Evolutionary conservation across 306 rosid species (phyloP).

Genomic region (Senna siamea): DNA sequence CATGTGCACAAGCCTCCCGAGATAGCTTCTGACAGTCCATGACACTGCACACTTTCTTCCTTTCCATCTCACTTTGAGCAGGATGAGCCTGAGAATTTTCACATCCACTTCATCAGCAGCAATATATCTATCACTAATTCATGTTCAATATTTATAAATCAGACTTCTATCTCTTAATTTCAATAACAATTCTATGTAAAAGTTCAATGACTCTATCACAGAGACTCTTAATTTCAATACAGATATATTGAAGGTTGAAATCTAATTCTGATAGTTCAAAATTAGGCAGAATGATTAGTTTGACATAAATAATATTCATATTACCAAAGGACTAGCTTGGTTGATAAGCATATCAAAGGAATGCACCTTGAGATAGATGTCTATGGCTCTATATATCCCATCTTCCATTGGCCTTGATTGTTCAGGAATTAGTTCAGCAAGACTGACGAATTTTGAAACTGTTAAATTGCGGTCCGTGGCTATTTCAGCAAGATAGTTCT

Average conservation of each 20-base stretch:
- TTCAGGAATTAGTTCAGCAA: constrained; percentile 86
- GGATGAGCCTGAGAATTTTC: constrained; percentile 84
- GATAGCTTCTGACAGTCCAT: constrained; percentile 97
- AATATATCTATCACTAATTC: not conserved
- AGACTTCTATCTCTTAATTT: constrained; percentile 4
- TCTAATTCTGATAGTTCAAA: not conserved
- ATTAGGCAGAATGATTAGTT: not conserved
- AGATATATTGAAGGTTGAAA: not conserved
- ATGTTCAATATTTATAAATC: not conserved
- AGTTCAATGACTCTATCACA: too few relatives aligned
- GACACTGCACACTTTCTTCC: constrained; percentile 89
- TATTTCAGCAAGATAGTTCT: constrained; percentile 82
- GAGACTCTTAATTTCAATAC: not conserved
- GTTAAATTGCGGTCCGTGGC: constrained; percentile 77
- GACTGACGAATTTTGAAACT: constrained; percentile 62
- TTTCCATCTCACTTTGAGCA: constrained; percentile 79
- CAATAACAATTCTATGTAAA: not conserved
- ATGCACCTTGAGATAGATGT: constrained; percentile 89
- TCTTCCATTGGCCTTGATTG: constrained; percentile 84
- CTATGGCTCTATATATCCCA: constrained; percentile 90
- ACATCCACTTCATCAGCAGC: constrained; percentile 30
- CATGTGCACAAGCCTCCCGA: constrained; percentile 92
- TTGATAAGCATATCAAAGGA: constrained; percentile 19
- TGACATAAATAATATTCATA: too few relatives aligned
- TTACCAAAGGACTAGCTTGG: too few relatives aligned